phyloP scores from a whole-genome alignment of 345 rosid genomes.

The Clarkia xantiana region DNA sequence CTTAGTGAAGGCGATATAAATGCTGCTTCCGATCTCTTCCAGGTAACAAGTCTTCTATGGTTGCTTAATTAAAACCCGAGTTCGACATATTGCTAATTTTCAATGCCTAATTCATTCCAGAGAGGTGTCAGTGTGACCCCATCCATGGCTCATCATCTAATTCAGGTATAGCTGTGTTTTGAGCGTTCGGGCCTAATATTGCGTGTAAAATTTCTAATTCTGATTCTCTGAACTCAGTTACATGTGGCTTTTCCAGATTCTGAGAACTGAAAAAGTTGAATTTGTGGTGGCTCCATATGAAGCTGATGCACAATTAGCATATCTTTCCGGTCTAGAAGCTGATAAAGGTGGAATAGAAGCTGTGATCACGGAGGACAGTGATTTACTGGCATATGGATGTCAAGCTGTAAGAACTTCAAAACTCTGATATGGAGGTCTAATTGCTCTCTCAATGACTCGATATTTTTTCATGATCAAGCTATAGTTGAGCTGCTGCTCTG shows the following conservation, averaged over 20 bases:
- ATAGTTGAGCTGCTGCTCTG: slow-evolving; percentile 6
- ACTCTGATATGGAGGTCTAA: slow-evolving; percentile 23
- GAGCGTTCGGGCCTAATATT: not conserved
- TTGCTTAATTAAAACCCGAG: not conserved
- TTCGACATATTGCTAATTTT: slow-evolving; percentile 1
- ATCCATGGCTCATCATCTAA: slow-evolving; percentile 57
- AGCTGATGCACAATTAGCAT: slow-evolving; percentile 94
- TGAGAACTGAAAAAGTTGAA: slow-evolving; percentile 63
- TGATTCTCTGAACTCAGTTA: not conserved
- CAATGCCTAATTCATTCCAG: slow-evolving; percentile 17
- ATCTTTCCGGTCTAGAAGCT: slow-evolving; percentile 45
- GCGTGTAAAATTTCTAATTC: not conserved
- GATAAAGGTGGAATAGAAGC: slow-evolving; percentile 68
- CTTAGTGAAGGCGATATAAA: slow-evolving; percentile 56
- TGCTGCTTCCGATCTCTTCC: slow-evolving; percentile 68
- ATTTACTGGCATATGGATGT: slow-evolving; percentile 76
- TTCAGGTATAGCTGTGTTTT: slow-evolving; percentile 34
- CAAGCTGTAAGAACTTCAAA: slow-evolving; percentile 68
- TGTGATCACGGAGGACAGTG: slow-evolving; percentile 87
- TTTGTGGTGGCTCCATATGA: slow-evolving; percentile 91
- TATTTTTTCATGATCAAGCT: slow-evolving; percentile 1
- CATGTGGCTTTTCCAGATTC: slow-evolving; percentile 31
- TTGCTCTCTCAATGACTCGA: slow-evolving; percentile 10
- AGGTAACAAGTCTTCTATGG: slow-evolving; percentile 24
- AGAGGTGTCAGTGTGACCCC: slow-evolving; percentile 74